These are phyloP conservation scores for Suillus discolor DNA, from an alignment of 768 basidiomycete genomes.

Conservation along the genomic window DNA sequence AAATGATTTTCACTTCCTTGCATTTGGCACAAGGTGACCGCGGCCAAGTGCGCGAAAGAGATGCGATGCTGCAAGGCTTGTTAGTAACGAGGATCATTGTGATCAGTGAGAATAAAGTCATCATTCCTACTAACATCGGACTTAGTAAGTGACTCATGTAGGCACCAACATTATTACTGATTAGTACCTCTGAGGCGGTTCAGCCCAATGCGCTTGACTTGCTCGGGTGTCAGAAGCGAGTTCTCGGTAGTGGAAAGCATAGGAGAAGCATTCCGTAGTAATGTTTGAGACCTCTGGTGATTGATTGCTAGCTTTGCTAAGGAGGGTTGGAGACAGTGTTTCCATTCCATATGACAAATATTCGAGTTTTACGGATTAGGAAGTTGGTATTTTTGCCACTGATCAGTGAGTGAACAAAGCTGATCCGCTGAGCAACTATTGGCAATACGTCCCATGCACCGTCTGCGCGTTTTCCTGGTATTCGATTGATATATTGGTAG, in stretches of 20 bases:
- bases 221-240: constrained; percentile 59
- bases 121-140: too few relatives aligned
- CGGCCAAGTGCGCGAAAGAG: too few relatives aligned
- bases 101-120: too few relatives aligned
- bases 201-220: constrained; percentile 71
- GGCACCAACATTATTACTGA: background rate
- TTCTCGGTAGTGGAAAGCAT: constrained; percentile 14
- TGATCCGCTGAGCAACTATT: too few relatives aligned
- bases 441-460: background rate
- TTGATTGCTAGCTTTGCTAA: background rate
- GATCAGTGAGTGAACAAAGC: too few relatives aligned
- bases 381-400: background rate
- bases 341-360: background rate
- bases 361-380: background rate
- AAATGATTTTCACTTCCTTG: too few relatives aligned
- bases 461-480: background rate
- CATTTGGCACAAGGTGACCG: too few relatives aligned
- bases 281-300: background rate
- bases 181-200: constrained; percentile 77
- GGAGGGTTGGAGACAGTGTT: background rate
- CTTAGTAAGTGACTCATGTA: background rate
- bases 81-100: too few relatives aligned
- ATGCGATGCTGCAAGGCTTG: too few relatives aligned
- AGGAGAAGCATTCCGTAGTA: constrained; percentile 12
- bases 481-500: background rate